A percentile compares a stretch with the other conserved stretches of the same genome.
Evolutionary conservation across 2,329 filamentous ascomycete genomes (phyloP).

Genomic region (Xylaria sp.): DNA sequence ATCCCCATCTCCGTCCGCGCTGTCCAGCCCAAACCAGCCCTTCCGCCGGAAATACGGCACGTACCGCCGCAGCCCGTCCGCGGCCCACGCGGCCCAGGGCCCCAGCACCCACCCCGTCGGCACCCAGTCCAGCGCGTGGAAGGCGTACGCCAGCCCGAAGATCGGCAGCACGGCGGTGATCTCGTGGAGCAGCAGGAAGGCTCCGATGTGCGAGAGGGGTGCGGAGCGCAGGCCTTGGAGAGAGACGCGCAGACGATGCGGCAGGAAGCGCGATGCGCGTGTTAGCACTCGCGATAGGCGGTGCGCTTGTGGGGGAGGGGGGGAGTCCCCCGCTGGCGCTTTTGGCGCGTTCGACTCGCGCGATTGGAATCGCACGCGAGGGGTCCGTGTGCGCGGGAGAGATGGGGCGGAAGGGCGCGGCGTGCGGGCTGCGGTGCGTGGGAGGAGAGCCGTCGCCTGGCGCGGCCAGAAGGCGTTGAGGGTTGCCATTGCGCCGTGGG

Average conservation of each 20-base stretch:
- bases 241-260: conserved; percentile 70
- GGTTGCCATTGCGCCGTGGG: conserved; percentile 25
- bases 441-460: conserved; percentile 22
- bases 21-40: conserved; percentile 75
- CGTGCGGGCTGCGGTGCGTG: neutral
- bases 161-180: conserved; percentile 85
- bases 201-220: conserved; percentile 79
- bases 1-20: conserved; percentile 35
- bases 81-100: conserved; percentile 57
- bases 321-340: no score
- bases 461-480: conserved; percentile 24
- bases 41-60: conserved; percentile 78
- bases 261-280: conserved; percentile 54
- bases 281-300: conserved; percentile 54
- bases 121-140: conserved; percentile 80
- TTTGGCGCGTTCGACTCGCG: conserved; percentile 19
- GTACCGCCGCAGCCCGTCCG: conserved; percentile 73
- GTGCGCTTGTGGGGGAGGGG: conserved; percentile 30
- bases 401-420: neutral
- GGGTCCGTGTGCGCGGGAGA: neutral
- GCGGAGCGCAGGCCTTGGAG: conserved; percentile 73
- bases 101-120: conserved; percentile 61
- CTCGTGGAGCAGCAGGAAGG: conserved; percentile 91
- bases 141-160: conserved; percentile 72
- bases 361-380: conserved; percentile 32